Percentiles rank a stretch among this genome's conserved stretches.
phyloP scores from a whole-genome alignment of 139 green algal species.

The Nannochloris sp. region DNA sequence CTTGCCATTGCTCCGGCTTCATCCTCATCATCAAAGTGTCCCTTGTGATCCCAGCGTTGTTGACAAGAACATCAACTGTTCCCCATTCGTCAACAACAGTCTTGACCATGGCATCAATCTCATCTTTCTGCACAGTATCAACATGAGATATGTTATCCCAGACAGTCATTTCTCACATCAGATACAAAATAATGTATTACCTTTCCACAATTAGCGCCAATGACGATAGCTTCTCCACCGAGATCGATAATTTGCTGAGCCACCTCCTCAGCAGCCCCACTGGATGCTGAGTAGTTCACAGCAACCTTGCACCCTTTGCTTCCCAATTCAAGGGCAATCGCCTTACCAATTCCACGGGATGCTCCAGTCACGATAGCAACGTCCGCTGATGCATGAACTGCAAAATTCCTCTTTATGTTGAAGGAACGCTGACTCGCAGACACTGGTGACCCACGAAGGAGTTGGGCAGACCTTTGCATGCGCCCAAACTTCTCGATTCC shows the following conservation, averaged over 20 bases:
- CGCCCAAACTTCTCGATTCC: too few species aligned
- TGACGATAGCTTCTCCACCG: conserved; percentile 65
- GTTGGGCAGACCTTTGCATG: not conserved
- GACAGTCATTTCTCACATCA: not conserved
- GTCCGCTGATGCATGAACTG: conserved; percentile 2
- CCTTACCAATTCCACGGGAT: conserved; percentile 86
- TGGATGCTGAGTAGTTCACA: conserved; percentile 74
- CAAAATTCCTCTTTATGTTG: not conserved
- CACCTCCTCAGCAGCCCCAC: conserved; percentile 71
- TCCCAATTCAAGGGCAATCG: conserved; percentile 80
- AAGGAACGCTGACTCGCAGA: not conserved
- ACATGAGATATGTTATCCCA: conserved; percentile 1
- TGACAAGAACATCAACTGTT: conserved; percentile 92
- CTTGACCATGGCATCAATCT: conserved; percentile 47
- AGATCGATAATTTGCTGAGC: conserved; percentile 31
- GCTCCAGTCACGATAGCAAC: conserved; percentile 86
- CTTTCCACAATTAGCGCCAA: conserved; percentile 63
- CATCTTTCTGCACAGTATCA: conserved; percentile 15
- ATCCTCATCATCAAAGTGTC: conserved; percentile 98
- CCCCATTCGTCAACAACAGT: conserved; percentile 72
- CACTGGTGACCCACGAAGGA: conserved; percentile 1
- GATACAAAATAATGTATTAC: conserved; percentile 3
- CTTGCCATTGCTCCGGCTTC: conserved; percentile 94
- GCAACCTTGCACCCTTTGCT: conserved; percentile 57
- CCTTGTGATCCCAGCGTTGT: conserved; percentile 96